Conservation (phyloP, 352 stramenopile genomes). For the Phytophthora crassamura region DNA sequence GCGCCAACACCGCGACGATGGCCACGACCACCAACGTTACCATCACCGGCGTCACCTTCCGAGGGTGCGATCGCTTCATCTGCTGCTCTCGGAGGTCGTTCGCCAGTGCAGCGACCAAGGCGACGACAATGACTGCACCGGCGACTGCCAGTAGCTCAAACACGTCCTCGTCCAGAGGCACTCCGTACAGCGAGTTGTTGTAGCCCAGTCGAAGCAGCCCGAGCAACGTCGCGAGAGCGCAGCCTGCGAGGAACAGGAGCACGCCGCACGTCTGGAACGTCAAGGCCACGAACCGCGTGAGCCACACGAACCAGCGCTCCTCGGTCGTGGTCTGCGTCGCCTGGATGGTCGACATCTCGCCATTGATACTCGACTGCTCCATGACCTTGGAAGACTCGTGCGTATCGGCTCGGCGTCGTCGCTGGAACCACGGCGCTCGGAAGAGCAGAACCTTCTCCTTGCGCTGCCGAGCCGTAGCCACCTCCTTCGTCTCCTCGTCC, state of each 20-base stretch:
- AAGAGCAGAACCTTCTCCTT: constrained; percentile 85
- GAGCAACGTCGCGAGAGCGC: constrained; percentile 60
- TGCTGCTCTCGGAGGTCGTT: constrained; percentile 56
- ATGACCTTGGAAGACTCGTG: constrained; percentile 2
- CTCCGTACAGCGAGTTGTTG: constrained; percentile 56
- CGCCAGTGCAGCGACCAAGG: constrained; percentile 60
- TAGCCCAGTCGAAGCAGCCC: constrained; percentile 59
- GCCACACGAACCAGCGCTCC: constrained; percentile 81
- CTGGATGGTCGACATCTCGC: constrained; percentile 51
- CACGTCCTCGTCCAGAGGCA: constrained; percentile 55
- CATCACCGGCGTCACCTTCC: constrained; percentile 22
- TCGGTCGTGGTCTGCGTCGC: constrained; percentile 65
- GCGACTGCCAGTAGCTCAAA: constrained; percentile 47
- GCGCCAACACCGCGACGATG: constrained; percentile 47
- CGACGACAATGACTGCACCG: constrained; percentile 37
- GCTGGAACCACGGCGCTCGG: constrained; percentile 30
- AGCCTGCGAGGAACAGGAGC: constrained; percentile 53
- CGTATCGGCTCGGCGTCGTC: constrained; percentile 10
- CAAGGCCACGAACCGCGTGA: constrained; percentile 51
- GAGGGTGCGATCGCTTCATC: constrained; percentile 29
- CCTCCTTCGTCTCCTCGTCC: constrained; percentile 66
- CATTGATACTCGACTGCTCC: constrained; percentile 4
- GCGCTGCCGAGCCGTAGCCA: constrained; percentile 59
- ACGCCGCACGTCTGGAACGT: constrained; percentile 41
- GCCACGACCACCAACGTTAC: constrained; percentile 41